These are phyloP conservation scores for Nakaseomyces glabratus DNA, from an alignment of 1,139 yeast genomes.

Conservation along the genomic window DNA sequence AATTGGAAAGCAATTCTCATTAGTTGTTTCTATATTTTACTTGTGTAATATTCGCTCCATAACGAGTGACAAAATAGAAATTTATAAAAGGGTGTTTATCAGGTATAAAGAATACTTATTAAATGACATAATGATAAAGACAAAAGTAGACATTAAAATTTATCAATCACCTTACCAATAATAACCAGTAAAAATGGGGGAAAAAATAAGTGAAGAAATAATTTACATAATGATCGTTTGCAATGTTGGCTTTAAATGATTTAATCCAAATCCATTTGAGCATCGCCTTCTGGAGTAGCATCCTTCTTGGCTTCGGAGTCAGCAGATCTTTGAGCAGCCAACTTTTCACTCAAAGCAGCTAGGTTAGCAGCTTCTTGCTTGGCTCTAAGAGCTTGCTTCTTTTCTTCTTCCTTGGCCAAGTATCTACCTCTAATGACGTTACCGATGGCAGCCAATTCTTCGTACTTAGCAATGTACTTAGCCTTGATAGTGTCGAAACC, in stretches of 20 bases:
- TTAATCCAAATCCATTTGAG: slow-evolving; percentile 11
- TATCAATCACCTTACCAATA: slow-evolving; percentile 2
- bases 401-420: slow-evolving; percentile 89
- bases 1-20: no score
- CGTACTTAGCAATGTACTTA: slow-evolving; percentile 94
- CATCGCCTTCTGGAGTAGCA: slow-evolving; percentile 22
- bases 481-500: slow-evolving; percentile 97
- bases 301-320: slow-evolving; percentile 32
- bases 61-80: no score
- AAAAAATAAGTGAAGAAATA: slow-evolving; percentile 3
- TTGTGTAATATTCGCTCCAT: no score
- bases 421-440: slow-evolving; percentile 94
- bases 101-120: no score
- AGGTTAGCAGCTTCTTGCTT: slow-evolving; percentile 83
- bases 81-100: no score
- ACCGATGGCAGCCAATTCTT: slow-evolving; percentile 91
- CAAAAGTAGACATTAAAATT: no score
- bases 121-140: no score
- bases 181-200: slow-evolving; percentile 4
- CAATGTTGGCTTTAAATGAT: slow-evolving; percentile 2
- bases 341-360: slow-evolving; percentile 83
- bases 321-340: slow-evolving; percentile 68
- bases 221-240: slow-evolving; percentile 3
- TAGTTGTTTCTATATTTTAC: no score
- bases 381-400: slow-evolving; percentile 78